phyloP scores from a whole-genome alignment of 2,329 filamentous ascomycete genomes.

The Colletotrichum destructivum region DNA sequence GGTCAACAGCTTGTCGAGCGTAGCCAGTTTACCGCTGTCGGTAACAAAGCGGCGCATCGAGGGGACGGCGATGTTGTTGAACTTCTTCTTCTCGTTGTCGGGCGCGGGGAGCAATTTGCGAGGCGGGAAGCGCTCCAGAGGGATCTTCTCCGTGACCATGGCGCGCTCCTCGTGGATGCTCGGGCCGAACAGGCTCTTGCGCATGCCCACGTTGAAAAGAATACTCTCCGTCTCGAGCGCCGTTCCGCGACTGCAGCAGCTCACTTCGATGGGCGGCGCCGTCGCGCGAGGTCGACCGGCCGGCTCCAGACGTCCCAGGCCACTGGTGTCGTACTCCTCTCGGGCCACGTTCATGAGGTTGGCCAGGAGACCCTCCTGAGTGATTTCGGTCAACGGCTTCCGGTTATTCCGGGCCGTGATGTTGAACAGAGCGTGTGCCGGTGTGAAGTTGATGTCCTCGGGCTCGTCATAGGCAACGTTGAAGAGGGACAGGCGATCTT shows the following conservation, averaged over 20 bases:
- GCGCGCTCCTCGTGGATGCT: slow-evolving; percentile 77
- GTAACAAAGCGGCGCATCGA: slow-evolving; percentile 99
- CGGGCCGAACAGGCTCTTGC: slow-evolving; percentile 81
- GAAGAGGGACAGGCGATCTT: slow-evolving; percentile 75
- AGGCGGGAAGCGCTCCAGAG: slow-evolving; percentile 75
- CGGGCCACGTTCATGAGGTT: slow-evolving; percentile 85
- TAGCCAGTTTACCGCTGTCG: slow-evolving; percentile 95
- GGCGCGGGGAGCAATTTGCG: slow-evolving; percentile 81
- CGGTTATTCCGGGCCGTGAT: slow-evolving; percentile 80
- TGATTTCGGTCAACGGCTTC: slow-evolving; percentile 77
- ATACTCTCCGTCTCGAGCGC: slow-evolving; percentile 78
- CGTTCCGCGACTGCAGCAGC: slow-evolving; percentile 78
- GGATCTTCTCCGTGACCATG: slow-evolving; percentile 81
- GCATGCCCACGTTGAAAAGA: slow-evolving; percentile 84
- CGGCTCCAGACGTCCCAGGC: slow-evolving; percentile 84
- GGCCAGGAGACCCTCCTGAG: slow-evolving; percentile 79
- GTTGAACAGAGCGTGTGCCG: slow-evolving; percentile 85
- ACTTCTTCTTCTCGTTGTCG: slow-evolving; percentile 84
- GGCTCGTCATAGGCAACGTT: slow-evolving; percentile 80
- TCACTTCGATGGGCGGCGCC: slow-evolving; percentile 88
- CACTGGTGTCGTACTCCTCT: slow-evolving; percentile 75
- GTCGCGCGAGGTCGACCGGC: slow-evolving; percentile 84
- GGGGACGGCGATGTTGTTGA: slow-evolving; percentile 91
- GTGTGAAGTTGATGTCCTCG: slow-evolving; percentile 74
- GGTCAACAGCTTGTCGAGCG: slow-evolving; percentile 88